Percentiles rank a stretch among this genome's conserved stretches.
Conservation (phyloP, 2,329 filamentous ascomycete genomes). For the Pseudogymnoascus sp. region DNA sequence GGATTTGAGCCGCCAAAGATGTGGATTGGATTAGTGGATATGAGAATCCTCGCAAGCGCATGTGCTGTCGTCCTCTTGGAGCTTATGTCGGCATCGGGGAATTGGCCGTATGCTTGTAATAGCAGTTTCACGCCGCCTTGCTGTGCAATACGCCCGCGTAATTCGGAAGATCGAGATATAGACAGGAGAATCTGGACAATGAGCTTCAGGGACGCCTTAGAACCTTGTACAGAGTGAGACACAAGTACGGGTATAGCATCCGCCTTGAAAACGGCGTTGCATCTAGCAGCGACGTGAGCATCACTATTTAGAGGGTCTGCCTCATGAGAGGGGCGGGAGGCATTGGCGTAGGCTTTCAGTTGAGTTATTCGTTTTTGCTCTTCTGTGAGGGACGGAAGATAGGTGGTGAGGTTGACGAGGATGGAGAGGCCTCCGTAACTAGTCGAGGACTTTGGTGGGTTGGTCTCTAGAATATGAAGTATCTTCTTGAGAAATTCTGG, state of each 20-base stretch:
- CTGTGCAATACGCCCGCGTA: slow-evolving; percentile 76
- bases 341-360: slow-evolving; percentile 89
- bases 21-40: slow-evolving; percentile 75
- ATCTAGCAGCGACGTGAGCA: slow-evolving; percentile 66
- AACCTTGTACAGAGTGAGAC: slow-evolving; percentile 65
- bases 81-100: slow-evolving; percentile 45
- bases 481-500: slow-evolving; percentile 61
- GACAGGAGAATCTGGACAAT: slow-evolving; percentile 71
- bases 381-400: slow-evolving; percentile 69
- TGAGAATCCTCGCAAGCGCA: slow-evolving; percentile 75
- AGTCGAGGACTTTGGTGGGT: slow-evolving; percentile 58
- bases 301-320: slow-evolving; percentile 68
- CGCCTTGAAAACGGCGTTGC: slow-evolving; percentile 69
- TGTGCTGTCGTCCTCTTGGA: slow-evolving; percentile 61
- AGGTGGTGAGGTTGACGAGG: slow-evolving; percentile 75
- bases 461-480: slow-evolving; percentile 53
- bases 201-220: slow-evolving; percentile 62
- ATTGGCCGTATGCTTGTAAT: slow-evolving; percentile 59
- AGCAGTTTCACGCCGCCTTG: slow-evolving; percentile 89
- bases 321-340: slow-evolving; percentile 57
- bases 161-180: slow-evolving; percentile 64
- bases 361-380: slow-evolving; percentile 90
- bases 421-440: slow-evolving; percentile 84
- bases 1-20: slow-evolving; percentile 75
- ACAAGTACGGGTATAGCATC: slow-evolving; percentile 72